Conservation (phyloP, 129 eudicot genomes). For the Ambrosia artemisiifolia region DNA sequence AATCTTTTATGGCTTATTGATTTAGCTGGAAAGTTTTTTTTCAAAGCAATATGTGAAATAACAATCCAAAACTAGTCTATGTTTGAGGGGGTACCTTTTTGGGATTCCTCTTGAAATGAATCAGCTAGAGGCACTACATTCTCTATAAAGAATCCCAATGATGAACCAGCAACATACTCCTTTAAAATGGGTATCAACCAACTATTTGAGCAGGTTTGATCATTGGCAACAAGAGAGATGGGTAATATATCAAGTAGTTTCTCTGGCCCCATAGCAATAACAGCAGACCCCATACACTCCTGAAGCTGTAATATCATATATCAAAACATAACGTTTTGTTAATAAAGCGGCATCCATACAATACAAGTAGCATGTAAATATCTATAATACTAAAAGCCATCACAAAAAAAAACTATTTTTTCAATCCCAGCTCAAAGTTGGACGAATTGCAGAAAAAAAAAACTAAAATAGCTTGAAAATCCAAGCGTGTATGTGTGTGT, state of each 20-base stretch:
- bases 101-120: constrained; percentile 53
- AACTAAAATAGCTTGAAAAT: neutral
- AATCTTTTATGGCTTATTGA: constrained; percentile 6
- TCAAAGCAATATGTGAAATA: constrained; percentile 4
- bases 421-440: neutral
- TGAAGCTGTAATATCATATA: constrained; percentile 50
- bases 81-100: constrained; percentile 53
- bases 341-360: neutral
- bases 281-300: constrained; percentile 81
- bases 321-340: neutral
- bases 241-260: constrained; percentile 61
- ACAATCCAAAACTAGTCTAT: neutral
- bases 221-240: constrained; percentile 49
- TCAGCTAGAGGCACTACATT: constrained; percentile 71
- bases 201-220: constrained; percentile 54
- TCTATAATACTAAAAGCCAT: neutral
- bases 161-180: constrained; percentile 63
- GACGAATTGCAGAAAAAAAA: neutral
- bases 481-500: neutral
- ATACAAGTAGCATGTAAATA: neutral
- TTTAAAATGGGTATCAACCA: constrained; percentile 82
- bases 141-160: constrained; percentile 73
- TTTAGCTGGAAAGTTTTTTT: neutral
- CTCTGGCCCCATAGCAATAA: constrained; percentile 82
- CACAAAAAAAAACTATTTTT: neutral